Evolutionary conservation across 352 stramenopile species (phyloP), one percentile per base, ranked within the genome.

Genomic region (Phytophthora palmivora): DNA sequence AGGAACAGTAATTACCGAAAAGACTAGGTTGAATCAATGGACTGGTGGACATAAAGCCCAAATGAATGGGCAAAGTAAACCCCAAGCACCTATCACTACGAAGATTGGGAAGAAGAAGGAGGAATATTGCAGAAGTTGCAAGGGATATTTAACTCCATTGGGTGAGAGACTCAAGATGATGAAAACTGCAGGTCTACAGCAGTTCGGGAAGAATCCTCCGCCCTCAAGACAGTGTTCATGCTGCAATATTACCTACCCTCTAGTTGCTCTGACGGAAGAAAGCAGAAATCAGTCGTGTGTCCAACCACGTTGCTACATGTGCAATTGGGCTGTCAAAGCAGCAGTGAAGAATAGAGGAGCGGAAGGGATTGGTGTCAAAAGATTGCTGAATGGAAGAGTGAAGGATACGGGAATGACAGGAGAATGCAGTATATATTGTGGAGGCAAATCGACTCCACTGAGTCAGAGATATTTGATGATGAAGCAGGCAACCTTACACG

Each of bases 251-350:
- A 63, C 59, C 0, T 68, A 68, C n/a, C 59, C 51, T 4, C 18
- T 68, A 4, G 36, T 46, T 12, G 44, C 52, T 28, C 16, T 68
- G 12, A 68, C 51, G 12, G 37, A 63, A 28, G 44, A 63, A 32
- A 68, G 52, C 44, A 62, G 30, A 47, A 36, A 8, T 12, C 45
- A 4, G 21, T n/a, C 19, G n/a, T 56, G 32, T 41, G 14, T 12
- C 8, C 6, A 58, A 30, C 51, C 59, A 4, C 51, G 51, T 39
- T 68, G 59, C 45, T 63, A 63, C 36, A 62, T 58, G 59, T 68
- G 59, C 34, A 62, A 61, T 34, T 67, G 58, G 49, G 22, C 50
- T 8, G 26, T 12, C n/a, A 58, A 11, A 48, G 19, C 32, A 12
- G 38, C 24, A 15, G 38, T 43, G 34, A 56, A 55, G 8, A 19